phyloP scores from a whole-genome alignment of 1,284 basidiomycete species.

The Apiotrichum sp. region DNA sequence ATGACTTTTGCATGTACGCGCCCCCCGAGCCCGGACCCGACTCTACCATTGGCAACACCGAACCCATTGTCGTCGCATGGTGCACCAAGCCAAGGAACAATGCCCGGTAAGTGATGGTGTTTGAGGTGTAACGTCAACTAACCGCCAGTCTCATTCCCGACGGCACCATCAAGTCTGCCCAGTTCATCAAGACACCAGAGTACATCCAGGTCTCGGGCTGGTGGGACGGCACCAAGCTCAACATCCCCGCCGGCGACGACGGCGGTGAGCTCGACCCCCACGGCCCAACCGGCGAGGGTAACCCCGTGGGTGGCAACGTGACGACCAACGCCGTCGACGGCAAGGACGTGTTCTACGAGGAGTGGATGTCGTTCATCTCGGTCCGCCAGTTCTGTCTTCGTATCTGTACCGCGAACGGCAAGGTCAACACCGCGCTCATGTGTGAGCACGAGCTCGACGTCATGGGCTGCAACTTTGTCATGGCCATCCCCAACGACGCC shows the following conservation, averaged over 20 bases:
- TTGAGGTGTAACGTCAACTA: too few relatives aligned
- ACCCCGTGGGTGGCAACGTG: constrained; percentile 51
- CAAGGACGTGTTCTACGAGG: constrained; percentile 50
- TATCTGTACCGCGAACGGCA: constrained; percentile 40
- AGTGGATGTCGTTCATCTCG: constrained; percentile 48
- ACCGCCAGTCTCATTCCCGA: too few relatives aligned
- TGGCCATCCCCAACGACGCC: too few relatives aligned
- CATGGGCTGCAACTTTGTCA: constrained; percentile 24
- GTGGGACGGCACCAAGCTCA: constrained; percentile 43
- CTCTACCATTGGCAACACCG: constrained; percentile 35
- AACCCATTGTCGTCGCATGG: constrained; percentile 34
- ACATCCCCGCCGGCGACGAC: constrained; percentile 47
- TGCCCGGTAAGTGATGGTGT: not conserved
- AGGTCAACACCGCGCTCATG: constrained; percentile 28
- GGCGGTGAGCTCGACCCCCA: constrained; percentile 49
- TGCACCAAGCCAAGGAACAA: not conserved
- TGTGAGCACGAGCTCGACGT: constrained; percentile 39
- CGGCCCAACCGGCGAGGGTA: constrained; percentile 46
- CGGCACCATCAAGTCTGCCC: constrained; percentile 6
- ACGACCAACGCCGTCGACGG: constrained; percentile 47
- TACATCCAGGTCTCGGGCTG: constrained; percentile 50
- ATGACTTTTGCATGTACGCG: constrained; percentile 40
- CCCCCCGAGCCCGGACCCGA: constrained; percentile 33
- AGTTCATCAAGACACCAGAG: constrained; percentile 38
- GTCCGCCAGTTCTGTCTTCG: constrained; percentile 45